phyloP scores from a whole-genome alignment of 352 stramenopile species.

The Globisporangium recalcitrans region DNA sequence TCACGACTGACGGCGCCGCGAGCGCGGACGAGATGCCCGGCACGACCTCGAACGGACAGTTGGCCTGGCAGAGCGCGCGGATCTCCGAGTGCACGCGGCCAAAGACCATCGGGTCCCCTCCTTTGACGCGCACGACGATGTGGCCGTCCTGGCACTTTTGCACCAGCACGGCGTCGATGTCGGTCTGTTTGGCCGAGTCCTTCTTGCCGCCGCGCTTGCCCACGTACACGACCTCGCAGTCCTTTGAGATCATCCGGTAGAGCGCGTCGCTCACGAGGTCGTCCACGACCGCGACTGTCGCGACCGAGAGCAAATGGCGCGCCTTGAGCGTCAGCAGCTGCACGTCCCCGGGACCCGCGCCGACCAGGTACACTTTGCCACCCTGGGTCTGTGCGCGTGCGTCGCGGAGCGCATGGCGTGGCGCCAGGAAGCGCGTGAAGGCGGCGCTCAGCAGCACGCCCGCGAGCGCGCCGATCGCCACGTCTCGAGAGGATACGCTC shows the following conservation, averaged over 20 bases:
- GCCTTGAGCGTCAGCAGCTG: constrained; percentile 54
- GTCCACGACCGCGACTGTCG: constrained; percentile 58
- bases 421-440: constrained; percentile 28
- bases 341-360: constrained; percentile 50
- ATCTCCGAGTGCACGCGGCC: constrained; percentile 72
- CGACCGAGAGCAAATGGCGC: constrained; percentile 35
- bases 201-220: constrained; percentile 63
- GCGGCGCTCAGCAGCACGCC: constrained; percentile 35
- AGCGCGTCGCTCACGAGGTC: constrained; percentile 57
- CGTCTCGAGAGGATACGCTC: constrained; percentile 29
- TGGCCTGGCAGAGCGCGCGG: constrained; percentile 34
- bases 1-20: constrained; percentile 50
- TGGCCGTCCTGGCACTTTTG: constrained; percentile 40
- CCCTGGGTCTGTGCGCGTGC: constrained; percentile 21
- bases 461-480: constrained; percentile 38
- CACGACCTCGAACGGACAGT: constrained; percentile 58
- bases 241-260: constrained; percentile 41
- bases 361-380: constrained; percentile 61
- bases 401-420: constrained; percentile 20
- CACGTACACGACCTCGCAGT: constrained; percentile 64
- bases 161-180: constrained; percentile 64
- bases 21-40: constrained; percentile 65
- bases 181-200: constrained; percentile 57
- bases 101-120: constrained; percentile 71
- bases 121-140: constrained; percentile 64